These are phyloP conservation scores for Hygrocybe punicea DNA, from an alignment of 768 basidiomycete genomes.

Conservation along the genomic window DNA sequence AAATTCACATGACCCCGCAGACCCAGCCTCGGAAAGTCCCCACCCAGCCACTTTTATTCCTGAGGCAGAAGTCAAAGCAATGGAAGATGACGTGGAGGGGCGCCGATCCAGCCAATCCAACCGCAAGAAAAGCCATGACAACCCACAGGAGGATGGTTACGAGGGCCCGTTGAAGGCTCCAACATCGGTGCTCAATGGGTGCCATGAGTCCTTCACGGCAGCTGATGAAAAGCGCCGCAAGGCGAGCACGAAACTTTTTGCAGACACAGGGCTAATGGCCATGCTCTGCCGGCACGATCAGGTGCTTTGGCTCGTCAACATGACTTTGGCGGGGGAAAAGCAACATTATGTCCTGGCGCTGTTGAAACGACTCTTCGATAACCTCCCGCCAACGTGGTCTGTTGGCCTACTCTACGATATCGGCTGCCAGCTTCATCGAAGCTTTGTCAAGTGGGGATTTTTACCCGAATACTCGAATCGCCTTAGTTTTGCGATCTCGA, in stretches of 20 bases:
- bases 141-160: conserved; percentile 1
- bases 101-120: not conserved
- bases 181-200: conserved; percentile 14
- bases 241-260: conserved; percentile 14
- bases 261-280: conserved; percentile 33
- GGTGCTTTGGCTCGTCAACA: conserved; percentile 32
- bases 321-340: conserved; percentile 32
- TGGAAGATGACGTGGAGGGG: conserved; percentile 4
- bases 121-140: not conserved
- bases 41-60: conserved; percentile 4
- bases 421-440: conserved; percentile 29
- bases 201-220: conserved; percentile 17
- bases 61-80: conserved; percentile 1
- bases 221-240: conserved; percentile 18
- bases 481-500: conserved; percentile 27
- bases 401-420: conserved; percentile 31
- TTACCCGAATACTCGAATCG: conserved; percentile 18
- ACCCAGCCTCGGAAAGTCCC: not conserved
- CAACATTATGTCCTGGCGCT: conserved; percentile 27
- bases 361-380: conserved; percentile 26
- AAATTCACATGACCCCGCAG: not conserved
- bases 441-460: conserved; percentile 20
- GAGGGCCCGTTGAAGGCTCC: conserved; percentile 11
- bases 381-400: conserved; percentile 20
- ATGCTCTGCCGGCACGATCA: conserved; percentile 34